Conservation (phyloP, 768 basidiomycete species). For the Boletus rex-veris region DNA sequence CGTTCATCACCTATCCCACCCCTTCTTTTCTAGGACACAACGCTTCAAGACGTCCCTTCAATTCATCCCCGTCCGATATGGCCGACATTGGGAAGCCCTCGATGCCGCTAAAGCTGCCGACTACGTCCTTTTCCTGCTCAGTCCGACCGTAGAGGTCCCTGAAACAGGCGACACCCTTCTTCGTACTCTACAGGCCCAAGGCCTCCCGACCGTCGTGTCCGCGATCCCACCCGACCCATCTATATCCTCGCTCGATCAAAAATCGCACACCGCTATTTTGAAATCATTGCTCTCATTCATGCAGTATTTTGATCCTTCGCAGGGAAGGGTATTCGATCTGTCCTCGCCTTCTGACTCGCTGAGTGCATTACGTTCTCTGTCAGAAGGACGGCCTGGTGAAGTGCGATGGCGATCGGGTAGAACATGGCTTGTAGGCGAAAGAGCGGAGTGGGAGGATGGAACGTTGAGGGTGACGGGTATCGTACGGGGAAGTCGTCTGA, state of each 20-base stretch:
- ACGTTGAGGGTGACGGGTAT: conserved; percentile 75
- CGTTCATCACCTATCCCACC: conserved; percentile 1
- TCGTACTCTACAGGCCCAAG: conserved; percentile 85
- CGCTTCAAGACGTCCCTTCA: conserved; percentile 91
- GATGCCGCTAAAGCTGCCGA: conserved; percentile 88
- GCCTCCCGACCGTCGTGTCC: conserved; percentile 79
- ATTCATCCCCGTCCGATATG: conserved; percentile 74
- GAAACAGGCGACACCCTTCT: conserved; percentile 84
- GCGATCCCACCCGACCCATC: conserved; percentile 57
- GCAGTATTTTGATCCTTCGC: conserved; percentile 88
- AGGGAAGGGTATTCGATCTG: conserved; percentile 74
- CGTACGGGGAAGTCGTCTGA: conserved; percentile 72
- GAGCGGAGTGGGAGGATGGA: conserved; percentile 59
- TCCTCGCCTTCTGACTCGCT: conserved; percentile 59
- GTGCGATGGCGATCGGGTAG: conserved; percentile 83
- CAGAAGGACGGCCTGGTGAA: conserved; percentile 79
- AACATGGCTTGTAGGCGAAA: conserved; percentile 71
- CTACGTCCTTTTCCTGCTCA: conserved; percentile 84
- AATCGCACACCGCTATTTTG: conserved; percentile 62
- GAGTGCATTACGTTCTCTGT: conserved; percentile 71
- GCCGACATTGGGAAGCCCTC: conserved; percentile 69
- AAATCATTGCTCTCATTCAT: conserved; percentile 94
- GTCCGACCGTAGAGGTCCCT: conserved; percentile 78
- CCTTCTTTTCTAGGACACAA: conserved; percentile 54
- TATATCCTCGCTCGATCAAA: conserved; percentile 48